Base-by-base conservation (phyloP, 164 flowering plant genomes). In the Liriodendron chinense region DNA sequence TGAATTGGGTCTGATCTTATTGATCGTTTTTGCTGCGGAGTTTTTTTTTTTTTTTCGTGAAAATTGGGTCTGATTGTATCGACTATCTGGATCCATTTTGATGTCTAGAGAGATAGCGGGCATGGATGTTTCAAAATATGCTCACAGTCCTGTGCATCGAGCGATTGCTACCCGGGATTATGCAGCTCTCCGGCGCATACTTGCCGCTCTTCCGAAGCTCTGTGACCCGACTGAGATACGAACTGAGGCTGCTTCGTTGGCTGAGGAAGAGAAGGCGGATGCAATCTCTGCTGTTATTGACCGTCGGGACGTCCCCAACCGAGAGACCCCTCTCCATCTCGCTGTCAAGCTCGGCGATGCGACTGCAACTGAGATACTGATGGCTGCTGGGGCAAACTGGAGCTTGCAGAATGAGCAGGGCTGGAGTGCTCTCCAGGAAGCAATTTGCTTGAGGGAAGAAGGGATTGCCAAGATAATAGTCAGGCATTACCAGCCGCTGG, bases 361-460 rank as follows among this genome's bases (percentile, higher is more conserved):
- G 34, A 85, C 83, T 22, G 83, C 91, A 0, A 78, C 90, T 0
- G 92, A 91, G 77, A 87, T 92, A 88, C 88, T 94, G 50, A 92
- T 92, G 97, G 83, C 80, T 76, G 94, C 97, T 28, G 98, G 98
- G 20, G 93, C 96, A 8, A 94, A 94, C 79, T 92, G 91, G 91
- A 88, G 90, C 78, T 80, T 90, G 83, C 93, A 90, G 78, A 90
- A 90, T 76, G 89, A 88, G 63, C 88, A 87, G 12, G 98, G 98
- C 0, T 94, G 98, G 98, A 94, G 92, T 78, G 89, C 98, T 0
- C 84, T 94, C 1, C 98, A 94, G 79, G 98, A 94, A 72, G 98
- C 98, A 3, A 88, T 94, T 48, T 94, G 98, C 72, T 81, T 75
- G 34, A 83, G 88, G 72, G 86, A 94, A 81, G 94, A 92, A 73